Evolutionary conservation across 1,284 basidiomycete genomes (phyloP).

Genomic region (Coniophora puteana): DNA sequence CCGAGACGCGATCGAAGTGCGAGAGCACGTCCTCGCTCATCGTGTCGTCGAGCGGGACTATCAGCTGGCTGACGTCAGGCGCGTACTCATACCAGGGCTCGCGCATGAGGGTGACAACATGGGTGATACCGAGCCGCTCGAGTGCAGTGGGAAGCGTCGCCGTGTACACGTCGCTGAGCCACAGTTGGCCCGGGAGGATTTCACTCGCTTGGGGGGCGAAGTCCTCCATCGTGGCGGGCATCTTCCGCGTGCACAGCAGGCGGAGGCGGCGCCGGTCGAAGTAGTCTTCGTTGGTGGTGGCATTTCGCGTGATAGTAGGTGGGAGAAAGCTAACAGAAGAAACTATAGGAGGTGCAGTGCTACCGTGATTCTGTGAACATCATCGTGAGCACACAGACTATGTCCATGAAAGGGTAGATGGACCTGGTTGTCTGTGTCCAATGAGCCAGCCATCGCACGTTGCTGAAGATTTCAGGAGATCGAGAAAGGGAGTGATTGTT

Average conservation of each 20-base stretch:
- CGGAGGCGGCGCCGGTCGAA: slow-evolving; percentile 18
- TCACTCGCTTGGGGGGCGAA: slow-evolving; percentile 25
- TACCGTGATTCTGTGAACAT: too few species aligned
- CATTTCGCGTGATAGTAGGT: too few species aligned
- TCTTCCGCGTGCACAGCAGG: slow-evolving; percentile 16
- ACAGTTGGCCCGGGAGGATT: slow-evolving; percentile 26
- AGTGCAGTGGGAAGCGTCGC: slow-evolving; percentile 20
- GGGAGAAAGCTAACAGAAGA: too few species aligned
- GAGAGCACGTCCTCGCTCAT: slow-evolving; percentile 14
- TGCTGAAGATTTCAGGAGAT: too few species aligned
- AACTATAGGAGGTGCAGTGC: too few species aligned
- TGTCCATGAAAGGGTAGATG: too few species aligned
- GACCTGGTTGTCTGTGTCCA: too few species aligned
- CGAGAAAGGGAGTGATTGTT: too few species aligned
- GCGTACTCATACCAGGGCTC: slow-evolving; percentile 12
- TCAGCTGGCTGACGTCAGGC: slow-evolving; percentile 15
- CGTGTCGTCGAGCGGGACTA: slow-evolving; percentile 24
- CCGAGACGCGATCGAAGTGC: slow-evolving; percentile 18
- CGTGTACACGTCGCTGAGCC: slow-evolving; percentile 25
- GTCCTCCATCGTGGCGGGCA: slow-evolving; percentile 16
- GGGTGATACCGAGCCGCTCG: slow-evolving; percentile 23
- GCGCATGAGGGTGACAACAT: slow-evolving; percentile 23
- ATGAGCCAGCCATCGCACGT: too few species aligned
- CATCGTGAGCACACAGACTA: too few species aligned
- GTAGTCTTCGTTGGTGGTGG: slow-evolving; percentile 18